Evolutionary conservation across 441 rosid genomes (phyloP), one percentile per base, ranked within the genome.

Genomic region (Pelargonium citronellum): DNA sequence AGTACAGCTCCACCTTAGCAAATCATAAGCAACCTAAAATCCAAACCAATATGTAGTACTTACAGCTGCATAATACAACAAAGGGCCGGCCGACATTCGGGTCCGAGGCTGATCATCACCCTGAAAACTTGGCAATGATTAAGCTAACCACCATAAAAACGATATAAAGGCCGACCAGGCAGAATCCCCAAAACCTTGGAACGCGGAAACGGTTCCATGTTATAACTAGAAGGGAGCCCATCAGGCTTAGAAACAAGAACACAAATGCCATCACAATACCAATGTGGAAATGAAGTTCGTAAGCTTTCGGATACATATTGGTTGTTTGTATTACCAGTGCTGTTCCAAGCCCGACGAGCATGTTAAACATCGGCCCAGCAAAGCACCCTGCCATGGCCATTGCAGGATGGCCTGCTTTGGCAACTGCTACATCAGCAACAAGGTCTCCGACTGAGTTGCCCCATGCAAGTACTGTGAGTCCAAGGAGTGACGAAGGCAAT

Each of bases 381-480:
- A 94, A 94, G 80, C 98, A 94, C 39, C 98, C 97, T 24, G 98
- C 97, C 97, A 94, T 94, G 13, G 98, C 98, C 98, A 94, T 91
- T 43, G 92, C 91, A 30, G 98, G 98, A 73, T 92, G 89, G 39
- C 98, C 98, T 0, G 98, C 96, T 82, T 86, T 94, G 68, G 98
- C 98, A 24, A 94, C 89, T 5, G 98, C 97, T 13, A 94, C 95
- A 34, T 94, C 97, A 8, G 97, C 96, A 58, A 91, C 98, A 65
- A 94, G 96, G 74, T 94, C 98, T 13, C 97, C 98, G 16, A 91
- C 97, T 0, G 98, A 94, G 80, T 94, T 94, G 65, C 99, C 96
- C 99, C 99, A 94, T 17, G 99, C 96, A 60, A 94, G 97, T 30
- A 91, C 92, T 0, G 97, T 94, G 41, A 94, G 84, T 69, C 97